Conservation (phyloP, 2,329 filamentous ascomycete genomes). For the Biscogniauxia sp. region DNA sequence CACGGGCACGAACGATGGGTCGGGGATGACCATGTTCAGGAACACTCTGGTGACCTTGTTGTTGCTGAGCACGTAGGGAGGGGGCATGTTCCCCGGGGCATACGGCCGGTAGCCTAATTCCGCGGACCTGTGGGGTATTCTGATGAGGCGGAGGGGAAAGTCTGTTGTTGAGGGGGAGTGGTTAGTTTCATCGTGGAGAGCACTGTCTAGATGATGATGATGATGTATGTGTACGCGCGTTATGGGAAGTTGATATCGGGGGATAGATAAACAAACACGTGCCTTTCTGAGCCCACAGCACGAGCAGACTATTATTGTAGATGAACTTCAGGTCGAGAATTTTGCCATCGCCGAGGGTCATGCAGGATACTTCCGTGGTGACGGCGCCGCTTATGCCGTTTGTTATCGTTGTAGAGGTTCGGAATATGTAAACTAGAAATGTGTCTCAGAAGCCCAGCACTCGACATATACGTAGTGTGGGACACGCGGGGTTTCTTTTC, state of each 20-base stretch:
- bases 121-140: conserved; percentile 37
- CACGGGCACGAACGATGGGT: conserved; percentile 38
- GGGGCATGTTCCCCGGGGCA: conserved; percentile 14
- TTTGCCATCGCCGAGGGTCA: conserved; percentile 42
- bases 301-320: conserved; percentile 57
- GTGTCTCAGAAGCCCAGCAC: background rate
- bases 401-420: conserved; percentile 47
- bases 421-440: conserved; percentile 55
- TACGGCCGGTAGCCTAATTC: conserved; percentile 38
- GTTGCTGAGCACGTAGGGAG: conserved; percentile 28
- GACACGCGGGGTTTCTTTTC: background rate
- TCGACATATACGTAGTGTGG: background rate
- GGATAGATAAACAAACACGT: conserved; percentile 5
- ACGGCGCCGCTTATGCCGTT: conserved; percentile 57
- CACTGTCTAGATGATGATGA: background rate
- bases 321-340: conserved; percentile 67
- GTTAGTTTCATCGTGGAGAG: background rate
- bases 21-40: conserved; percentile 27
- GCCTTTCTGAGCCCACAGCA: conserved; percentile 51
- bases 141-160: conserved; percentile 28
- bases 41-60: conserved; percentile 31
- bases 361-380: conserved; percentile 36
- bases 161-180: conserved; percentile 9
- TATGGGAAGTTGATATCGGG: background rate
- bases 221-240: background rate